Base-by-base conservation (phyloP, 2,329 filamentous ascomycete genomes). In the Myriangium duriaei region DNA sequence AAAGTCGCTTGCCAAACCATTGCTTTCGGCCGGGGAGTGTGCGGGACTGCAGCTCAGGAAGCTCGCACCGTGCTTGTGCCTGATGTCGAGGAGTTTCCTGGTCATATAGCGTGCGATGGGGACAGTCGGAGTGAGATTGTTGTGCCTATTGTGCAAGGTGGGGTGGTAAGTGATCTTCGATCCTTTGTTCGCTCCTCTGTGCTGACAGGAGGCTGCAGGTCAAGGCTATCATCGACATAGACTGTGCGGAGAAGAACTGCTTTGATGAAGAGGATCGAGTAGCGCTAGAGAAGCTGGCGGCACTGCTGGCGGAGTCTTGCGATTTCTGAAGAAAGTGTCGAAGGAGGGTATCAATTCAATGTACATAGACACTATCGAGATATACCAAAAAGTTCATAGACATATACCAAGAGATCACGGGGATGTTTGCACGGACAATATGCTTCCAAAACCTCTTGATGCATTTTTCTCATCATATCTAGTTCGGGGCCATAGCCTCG, bases 91-190 rank as follows among this genome's bases (percentile, higher is more conserved):
- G 52, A 61, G 36, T 88, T 88, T 51, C 79, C 80, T 0, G 82
- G 81, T 2, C 83, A 88, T 54, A 87, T 91, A 52, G 81, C 83
- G 7, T 88, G 83, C 55, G 83, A 91, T 56, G 72, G 73, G 3
- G 78, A 74, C 41, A 83, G 74, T 50, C 72, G 66, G 61, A 87
- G 82, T 54, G 83, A 91, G 64, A 78, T 91, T 54, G 83, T 91
- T 12, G 82, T 88, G 34, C 83, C 83, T 2, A 71, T 88, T 44
- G 46, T 80, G 7, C 52, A 63, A 42, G 49, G 49, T n/a, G 65
- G 55, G 14, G 64, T 65, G 59, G 67, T 69, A 45, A 48, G 57
- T 50, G n/a, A 10, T n/a, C 26, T 30, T 30, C 34, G 30, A 24
- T 41, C 33, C 16, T 32, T 9, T 24, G 17, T 3, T 24, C 7